phyloP scores from a whole-genome alignment of 768 basidiomycete species.

The Kwoniella shandongensis region DNA sequence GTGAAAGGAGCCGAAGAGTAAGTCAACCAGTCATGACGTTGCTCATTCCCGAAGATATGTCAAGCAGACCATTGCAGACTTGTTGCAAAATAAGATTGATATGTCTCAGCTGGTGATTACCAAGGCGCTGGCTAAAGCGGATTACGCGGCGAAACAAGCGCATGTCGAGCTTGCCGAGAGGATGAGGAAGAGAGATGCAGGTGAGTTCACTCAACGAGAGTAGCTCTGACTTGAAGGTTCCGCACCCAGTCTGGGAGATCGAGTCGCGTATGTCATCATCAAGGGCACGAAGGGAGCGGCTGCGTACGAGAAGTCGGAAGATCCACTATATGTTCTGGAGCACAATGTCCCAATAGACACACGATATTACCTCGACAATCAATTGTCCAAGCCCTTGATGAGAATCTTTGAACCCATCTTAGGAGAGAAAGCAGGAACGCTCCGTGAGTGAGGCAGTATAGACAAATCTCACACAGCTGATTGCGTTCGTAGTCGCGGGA shows the following conservation, averaged over 20 bases:
- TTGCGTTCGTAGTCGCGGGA: slow-evolving; percentile 69
- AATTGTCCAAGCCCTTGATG: slow-evolving; percentile 93
- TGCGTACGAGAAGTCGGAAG: slow-evolving; percentile 98
- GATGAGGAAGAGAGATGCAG: slow-evolving; percentile 94
- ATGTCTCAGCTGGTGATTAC: slow-evolving; percentile 99
- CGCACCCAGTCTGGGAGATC: slow-evolving; percentile 94
- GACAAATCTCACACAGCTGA: not conserved
- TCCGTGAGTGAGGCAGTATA: slow-evolving; percentile 61
- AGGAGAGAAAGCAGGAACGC: slow-evolving; percentile 80
- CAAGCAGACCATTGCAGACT: slow-evolving; percentile 87
- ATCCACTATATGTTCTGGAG: slow-evolving; percentile 94
- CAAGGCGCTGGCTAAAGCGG: slow-evolving; percentile 91
- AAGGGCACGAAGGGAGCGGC: slow-evolving; percentile 96
- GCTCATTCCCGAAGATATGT: slow-evolving; percentile 64
- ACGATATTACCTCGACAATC: slow-evolving; percentile 96
- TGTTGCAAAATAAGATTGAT: slow-evolving; percentile 94
- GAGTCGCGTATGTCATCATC: slow-evolving; percentile 97
- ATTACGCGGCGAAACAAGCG: slow-evolving; percentile 92
- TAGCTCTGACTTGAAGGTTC: slow-evolving; percentile 62
- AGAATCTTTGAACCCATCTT: slow-evolving; percentile 97
- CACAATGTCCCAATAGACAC: slow-evolving; percentile 98
- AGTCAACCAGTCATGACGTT: slow-evolving; percentile 43
- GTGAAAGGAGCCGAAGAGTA: slow-evolving; percentile 91
- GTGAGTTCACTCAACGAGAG: slow-evolving; percentile 50
- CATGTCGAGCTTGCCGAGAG: slow-evolving; percentile 93